Percentiles rank a stretch among this genome's conserved stretches.
phyloP scores from a whole-genome alignment of 2,329 filamentous ascomycete species.

The Nemania bipapillata region DNA sequence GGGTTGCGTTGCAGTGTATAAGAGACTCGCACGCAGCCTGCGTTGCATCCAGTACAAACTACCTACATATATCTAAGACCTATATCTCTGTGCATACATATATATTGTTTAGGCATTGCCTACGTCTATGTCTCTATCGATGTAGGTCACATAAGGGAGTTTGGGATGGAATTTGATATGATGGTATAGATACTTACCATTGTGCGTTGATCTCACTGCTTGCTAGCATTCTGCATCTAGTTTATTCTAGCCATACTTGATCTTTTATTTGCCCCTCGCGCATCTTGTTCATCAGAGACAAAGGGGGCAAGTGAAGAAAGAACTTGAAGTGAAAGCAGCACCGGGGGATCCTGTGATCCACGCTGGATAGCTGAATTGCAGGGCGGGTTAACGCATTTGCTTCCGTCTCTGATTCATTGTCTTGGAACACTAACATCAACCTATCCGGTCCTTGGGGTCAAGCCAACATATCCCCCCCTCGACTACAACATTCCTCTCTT shows the following conservation, averaged over 20 bases:
- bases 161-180: conserved; percentile 2
- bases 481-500: conserved; percentile 11
- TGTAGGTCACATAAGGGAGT: background rate
- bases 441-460: conserved; percentile 5
- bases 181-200: no score
- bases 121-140: background rate
- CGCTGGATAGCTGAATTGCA: conserved; percentile 17
- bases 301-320: background rate
- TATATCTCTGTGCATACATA: background rate
- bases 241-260: background rate
- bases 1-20: background rate
- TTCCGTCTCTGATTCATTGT: conserved; percentile 34
- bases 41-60: background rate
- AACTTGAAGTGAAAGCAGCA: conserved; percentile 17
- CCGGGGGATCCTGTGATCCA: conserved; percentile 19
- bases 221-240: conserved; percentile 1
- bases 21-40: conserved; percentile 4
- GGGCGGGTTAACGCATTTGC: conserved; percentile 34
- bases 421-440: conserved; percentile 23
- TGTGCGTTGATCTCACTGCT: background rate
- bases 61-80: background rate
- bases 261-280: background rate
- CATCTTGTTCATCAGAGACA: conserved; percentile 20
- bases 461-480: conserved; percentile 22
- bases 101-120: background rate